Conservation (phyloP, 2,329 filamentous ascomycete species). For the Achaetomium macrosporum region DNA sequence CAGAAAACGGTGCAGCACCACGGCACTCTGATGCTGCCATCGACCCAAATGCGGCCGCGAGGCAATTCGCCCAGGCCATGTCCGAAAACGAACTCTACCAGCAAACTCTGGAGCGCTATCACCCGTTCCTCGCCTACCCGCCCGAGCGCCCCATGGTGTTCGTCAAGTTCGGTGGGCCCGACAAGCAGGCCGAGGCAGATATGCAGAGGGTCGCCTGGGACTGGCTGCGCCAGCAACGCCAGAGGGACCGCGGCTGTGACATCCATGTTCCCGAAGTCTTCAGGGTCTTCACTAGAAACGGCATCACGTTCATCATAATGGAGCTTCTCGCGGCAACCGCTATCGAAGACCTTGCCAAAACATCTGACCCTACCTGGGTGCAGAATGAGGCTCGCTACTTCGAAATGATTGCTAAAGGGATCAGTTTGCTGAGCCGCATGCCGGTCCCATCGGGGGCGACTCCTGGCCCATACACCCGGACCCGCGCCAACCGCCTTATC, state of each 20-base stretch:
- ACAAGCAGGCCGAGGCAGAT: conserved; percentile 9
- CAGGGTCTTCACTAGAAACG: conserved; percentile 4
- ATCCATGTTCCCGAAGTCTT: conserved; percentile 10
- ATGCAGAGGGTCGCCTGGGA: conserved; percentile 8
- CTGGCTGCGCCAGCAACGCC: conserved; percentile 1
- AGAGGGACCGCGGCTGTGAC: not conserved
- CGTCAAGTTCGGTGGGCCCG: conserved; percentile 10
- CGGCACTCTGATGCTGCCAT: no score
- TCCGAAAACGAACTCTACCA: conserved; percentile 3
- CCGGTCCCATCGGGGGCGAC: not conserved
- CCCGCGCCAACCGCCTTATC: not conserved
- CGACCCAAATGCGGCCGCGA: not conserved
- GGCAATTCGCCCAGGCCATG: not conserved
- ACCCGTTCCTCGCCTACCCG: conserved; percentile 4
- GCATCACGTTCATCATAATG: conserved; percentile 7
- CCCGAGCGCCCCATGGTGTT: conserved; percentile 2
- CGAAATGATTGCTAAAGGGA: not conserved
- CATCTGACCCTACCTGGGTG: not conserved
- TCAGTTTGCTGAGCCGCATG: not conserved
- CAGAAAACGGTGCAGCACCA: no score
- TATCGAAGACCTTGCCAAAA: not conserved
- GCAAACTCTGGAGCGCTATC: not conserved
- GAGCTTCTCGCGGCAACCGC: not conserved
- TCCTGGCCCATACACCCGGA: not conserved
- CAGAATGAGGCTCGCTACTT: no score